Percentiles rank a stretch among this genome's conserved stretches.
Conservation (phyloP, 208 protist species). For the Trypanosomatidae sp. region DNA sequence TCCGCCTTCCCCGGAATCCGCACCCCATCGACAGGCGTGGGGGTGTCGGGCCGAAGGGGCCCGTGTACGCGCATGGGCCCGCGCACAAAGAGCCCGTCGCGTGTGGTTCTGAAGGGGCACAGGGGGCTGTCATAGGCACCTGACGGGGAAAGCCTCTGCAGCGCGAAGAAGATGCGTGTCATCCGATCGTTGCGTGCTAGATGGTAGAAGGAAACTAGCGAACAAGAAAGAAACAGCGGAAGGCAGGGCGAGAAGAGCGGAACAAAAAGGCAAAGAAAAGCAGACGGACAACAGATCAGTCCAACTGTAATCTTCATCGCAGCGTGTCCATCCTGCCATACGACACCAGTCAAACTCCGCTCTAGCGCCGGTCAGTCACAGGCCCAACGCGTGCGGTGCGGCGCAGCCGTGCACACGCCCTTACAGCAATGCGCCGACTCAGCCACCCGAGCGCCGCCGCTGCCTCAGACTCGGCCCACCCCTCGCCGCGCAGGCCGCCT, state of each 20-base stretch:
- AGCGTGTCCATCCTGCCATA: background rate
- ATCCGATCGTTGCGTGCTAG: background rate
- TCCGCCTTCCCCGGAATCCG: background rate
- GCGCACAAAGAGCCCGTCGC: background rate
- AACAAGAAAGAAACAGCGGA: background rate
- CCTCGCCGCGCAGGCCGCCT: background rate
- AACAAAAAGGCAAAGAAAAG: slow-evolving; percentile 9
- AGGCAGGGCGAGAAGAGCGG: background rate
- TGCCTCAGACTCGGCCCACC: background rate
- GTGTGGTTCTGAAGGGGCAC: background rate
- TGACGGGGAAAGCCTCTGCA: background rate
- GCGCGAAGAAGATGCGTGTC: background rate
- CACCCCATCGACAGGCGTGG: background rate
- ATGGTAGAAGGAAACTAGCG: background rate
- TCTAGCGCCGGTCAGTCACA: background rate
- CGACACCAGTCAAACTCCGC: background rate
- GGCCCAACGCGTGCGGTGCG: background rate
- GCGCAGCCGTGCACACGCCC: background rate
- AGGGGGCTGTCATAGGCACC: background rate
- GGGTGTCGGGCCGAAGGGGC: background rate
- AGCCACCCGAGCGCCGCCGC: background rate
- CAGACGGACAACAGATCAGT: slow-evolving; percentile 1
- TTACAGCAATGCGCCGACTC: background rate
- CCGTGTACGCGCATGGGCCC: background rate
- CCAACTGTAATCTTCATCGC: background rate